Evolutionary conservation across 2,329 filamentous ascomycete genomes (phyloP).

Genomic region (Ceratocystis variospora): DNA sequence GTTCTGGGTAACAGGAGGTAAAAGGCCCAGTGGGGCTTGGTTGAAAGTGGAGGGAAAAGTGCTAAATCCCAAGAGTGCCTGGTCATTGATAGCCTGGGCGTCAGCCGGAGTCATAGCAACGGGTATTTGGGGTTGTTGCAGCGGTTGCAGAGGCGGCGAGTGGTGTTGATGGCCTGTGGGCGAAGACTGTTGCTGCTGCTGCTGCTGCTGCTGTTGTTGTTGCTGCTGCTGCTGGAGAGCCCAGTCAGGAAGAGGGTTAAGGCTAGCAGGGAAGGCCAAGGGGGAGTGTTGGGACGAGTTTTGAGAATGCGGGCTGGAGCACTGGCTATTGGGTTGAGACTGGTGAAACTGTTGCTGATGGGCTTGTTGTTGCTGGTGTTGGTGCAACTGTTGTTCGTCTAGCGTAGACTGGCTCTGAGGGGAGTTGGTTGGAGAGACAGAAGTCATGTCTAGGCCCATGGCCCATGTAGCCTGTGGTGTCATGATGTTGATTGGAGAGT

Average conservation of each 20-base stretch:
- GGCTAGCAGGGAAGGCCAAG: conserved; percentile 30
- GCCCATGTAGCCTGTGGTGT: conserved; percentile 35
- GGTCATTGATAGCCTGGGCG: conserved; percentile 41
- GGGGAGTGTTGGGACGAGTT: conserved; percentile 38
- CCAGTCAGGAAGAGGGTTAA: conserved; percentile 43
- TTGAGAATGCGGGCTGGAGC: conserved; percentile 40
- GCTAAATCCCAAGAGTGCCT: conserved; percentile 42
- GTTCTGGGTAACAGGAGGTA: conserved; percentile 48
- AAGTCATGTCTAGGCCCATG: conserved; percentile 40
- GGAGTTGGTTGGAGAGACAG: conserved; percentile 31
- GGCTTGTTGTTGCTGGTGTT: conserved; percentile 26
- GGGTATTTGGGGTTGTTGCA: conserved; percentile 32
- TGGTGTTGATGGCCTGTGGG: conserved; percentile 32
- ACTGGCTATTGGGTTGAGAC: conserved; percentile 29
- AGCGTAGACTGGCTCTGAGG: conserved; percentile 34
- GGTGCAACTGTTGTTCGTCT: conserved; percentile 16
- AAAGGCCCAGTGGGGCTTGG: conserved; percentile 45
- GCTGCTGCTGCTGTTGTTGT: conserved; percentile 29
- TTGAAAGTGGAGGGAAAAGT: conserved; percentile 40
- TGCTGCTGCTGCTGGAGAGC: conserved; percentile 42
- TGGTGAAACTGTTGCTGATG: conserved; percentile 29
- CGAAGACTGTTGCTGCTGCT: conserved; percentile 28
- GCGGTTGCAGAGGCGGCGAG: conserved; percentile 23
- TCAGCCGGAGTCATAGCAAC: conserved; percentile 15
- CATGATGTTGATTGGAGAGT: conserved; percentile 22